Percentiles rank a stretch among this genome's conserved stretches.
Evolutionary conservation across 352 stramenopile species (phyloP).

Genomic region (Pythium graminicola): DNA sequence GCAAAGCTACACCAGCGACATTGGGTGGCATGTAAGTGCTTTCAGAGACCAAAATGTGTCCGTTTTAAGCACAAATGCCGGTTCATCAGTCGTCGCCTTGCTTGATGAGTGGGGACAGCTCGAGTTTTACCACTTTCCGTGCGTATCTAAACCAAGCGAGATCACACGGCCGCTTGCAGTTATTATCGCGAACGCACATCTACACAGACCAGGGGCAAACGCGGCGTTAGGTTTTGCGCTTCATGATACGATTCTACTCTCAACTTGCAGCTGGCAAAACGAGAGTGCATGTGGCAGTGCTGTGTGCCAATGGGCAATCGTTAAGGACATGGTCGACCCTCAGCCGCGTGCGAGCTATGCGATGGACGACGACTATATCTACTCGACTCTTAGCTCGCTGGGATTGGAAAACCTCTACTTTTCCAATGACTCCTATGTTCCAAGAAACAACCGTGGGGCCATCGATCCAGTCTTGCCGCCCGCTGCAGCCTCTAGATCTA

Average conservation of each 20-base stretch:
- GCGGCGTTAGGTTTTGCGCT: constrained; percentile 39
- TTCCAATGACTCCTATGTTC: constrained; percentile 15
- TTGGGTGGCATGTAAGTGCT: constrained; percentile 37
- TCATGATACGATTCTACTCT: constrained; percentile 49
- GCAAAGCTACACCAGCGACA: constrained; percentile 41
- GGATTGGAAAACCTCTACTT: constrained; percentile 20
- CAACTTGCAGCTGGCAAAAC: constrained; percentile 28
- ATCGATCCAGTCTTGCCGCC: constrained; percentile 12
- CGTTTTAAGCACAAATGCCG: constrained; percentile 9
- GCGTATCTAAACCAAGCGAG: background rate
- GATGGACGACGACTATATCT: constrained; percentile 7
- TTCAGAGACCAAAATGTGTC: background rate
- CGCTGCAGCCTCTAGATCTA: background rate
- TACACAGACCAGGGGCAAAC: background rate
- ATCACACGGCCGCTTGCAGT: constrained; percentile 3
- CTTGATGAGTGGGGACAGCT: constrained; percentile 20
- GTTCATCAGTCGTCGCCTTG: constrained; percentile 11
- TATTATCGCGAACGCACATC: constrained; percentile 18
- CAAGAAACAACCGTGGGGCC: constrained; percentile 1
- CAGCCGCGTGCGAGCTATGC: constrained; percentile 5
- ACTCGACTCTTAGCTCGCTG: background rate
- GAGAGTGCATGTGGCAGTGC: constrained; percentile 25
- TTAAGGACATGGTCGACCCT: constrained; percentile 6
- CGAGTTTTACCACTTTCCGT: constrained; percentile 17
- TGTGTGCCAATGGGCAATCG: constrained; percentile 56